Evolutionary conservation across 2,329 filamentous ascomycete species (phyloP), one percentile per base, ranked within the genome.

Genomic region (Coleophoma eucalyptorum): DNA sequence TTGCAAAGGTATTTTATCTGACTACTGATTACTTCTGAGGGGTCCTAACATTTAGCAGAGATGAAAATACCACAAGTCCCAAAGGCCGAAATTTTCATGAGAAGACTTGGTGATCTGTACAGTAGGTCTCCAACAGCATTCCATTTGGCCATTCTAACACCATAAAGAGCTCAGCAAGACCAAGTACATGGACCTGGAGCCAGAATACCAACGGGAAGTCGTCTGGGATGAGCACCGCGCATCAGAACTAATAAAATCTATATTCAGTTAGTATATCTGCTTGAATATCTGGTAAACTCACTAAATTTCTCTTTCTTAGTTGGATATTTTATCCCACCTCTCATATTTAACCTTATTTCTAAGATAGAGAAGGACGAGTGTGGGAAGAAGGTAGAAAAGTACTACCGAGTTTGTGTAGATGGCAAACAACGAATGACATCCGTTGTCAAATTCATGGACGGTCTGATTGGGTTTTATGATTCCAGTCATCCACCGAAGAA

Each of bases 361-460:
- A 42, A 51, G 12, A 19, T n/a, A 64, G 43, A 53, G 42, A 45
- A 50, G 26, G 15, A 54, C 31, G 31, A 37, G 32, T 5, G 50
- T 50, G 21, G 50, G 59, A 15, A 51, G 50, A 42, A 54, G 40
- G 49, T 52, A 26, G 43, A 55, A 16, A 56, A 53, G 32, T 58
- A 62, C 45, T 59, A 51, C 13, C 62, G 70, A 11, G 64, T 72
- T 16, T 75, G 72, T 52, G 67, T 76, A 8, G 72, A 76, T 58
- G 74, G 74, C 4, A 76, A 77, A 58, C 73, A 77, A 55, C 69
- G 74, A 13, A 59, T 77, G 4, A 71, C 72, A 2, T 75, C 73
- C 1, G 62, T 77, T 15, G 58, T 61, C 13, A 70, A 69, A 16
- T 77, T 77, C 46, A 66, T 75, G 53, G 66, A 65, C 19, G 74